Evolutionary conservation across 2,329 filamentous ascomycete species (phyloP), one percentile per base, ranked within the genome.

Genomic region (Cercospora citrullina): DNA sequence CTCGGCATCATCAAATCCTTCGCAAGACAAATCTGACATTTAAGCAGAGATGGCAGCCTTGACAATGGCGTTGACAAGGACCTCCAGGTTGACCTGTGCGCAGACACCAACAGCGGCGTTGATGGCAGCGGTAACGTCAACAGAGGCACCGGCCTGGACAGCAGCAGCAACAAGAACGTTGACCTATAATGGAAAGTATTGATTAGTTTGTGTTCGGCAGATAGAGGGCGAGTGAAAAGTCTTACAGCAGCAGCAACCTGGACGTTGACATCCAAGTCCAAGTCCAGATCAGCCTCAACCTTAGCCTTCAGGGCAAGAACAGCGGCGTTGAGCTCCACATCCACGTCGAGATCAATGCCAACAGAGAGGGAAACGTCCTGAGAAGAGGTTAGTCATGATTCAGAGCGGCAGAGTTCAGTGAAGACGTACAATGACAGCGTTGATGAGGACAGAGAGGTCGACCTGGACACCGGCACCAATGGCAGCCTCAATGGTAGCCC

Each of bases 371-470:
- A n/a, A 12, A 59, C 55, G 30, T 59, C 31, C 55, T 59, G 30
- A 9, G 8, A 31, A n/a, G 10, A 58, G 30, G 30, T 59, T 23
- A 59, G 55, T 59, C 3, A 28, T 10, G 5, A 5, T 26, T 51
- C 6, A 9, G 12, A 14, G 9, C 36, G n/a, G n/a, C 14, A 10
- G 30, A 28, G 48, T 6, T 16, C 12, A 12, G n/a, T 12, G 5
- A 23, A 5, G 14, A 59, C 55, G 12, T 36, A 59, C 55, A 36
- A 59, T 18, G 55, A 59, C 28, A 23, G 31, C 55, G 31, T 59
- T 36, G 31, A 59, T 59, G n/a, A 59, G 55, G 30, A 59, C 55
- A 36, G 28, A 18, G 12, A 59, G 55, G 30, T 59, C 55, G 30
- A 59, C 31, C 31, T 59, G 55, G 7, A 36, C 55, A 31, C 55